These are phyloP conservation scores for Eutrema japonicum DNA, from an alignment of 345 rosid genomes.

Conservation along the genomic window DNA sequence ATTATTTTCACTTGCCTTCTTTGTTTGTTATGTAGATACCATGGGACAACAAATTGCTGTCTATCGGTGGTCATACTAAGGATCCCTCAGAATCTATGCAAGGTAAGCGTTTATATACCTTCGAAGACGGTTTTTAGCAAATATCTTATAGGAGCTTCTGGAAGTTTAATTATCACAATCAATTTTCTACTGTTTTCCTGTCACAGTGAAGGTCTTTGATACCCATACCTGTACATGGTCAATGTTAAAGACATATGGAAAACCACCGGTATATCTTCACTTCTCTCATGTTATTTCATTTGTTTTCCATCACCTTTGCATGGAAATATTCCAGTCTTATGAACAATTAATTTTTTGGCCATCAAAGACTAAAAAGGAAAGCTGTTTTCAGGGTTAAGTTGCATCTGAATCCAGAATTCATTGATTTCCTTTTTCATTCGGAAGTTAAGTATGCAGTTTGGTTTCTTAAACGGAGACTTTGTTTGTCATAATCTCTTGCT, in stretches of 20 bases:
- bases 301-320: slow-evolving; percentile 17
- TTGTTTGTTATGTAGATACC: slow-evolving; percentile 63
- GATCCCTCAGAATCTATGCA: slow-evolving; percentile 88
- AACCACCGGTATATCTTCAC: slow-evolving; percentile 80
- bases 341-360: background rate
- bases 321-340: slow-evolving; percentile 30
- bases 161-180: slow-evolving; percentile 13
- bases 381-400: slow-evolving; percentile 15
- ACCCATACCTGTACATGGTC: slow-evolving; percentile 79
- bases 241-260: slow-evolving; percentile 89
- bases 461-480: slow-evolving; percentile 11
- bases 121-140: slow-evolving; percentile 8
- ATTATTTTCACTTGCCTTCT: slow-evolving; percentile 26
- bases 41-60: slow-evolving; percentile 90
- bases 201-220: slow-evolving; percentile 90
- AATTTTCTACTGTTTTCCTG: slow-evolving; percentile 30
- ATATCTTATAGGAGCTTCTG: slow-evolving; percentile 23
- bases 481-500: slow-evolving; percentile 36
- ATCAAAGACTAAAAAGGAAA: background rate
- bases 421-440: slow-evolving; percentile 11
- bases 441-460: slow-evolving; percentile 13
- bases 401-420: slow-evolving; percentile 2
- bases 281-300: slow-evolving; percentile 30
- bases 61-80: slow-evolving; percentile 94
- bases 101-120: slow-evolving; percentile 49